Conservation (phyloP, 163 green algal genomes). For the Volvox carteri region DNA sequence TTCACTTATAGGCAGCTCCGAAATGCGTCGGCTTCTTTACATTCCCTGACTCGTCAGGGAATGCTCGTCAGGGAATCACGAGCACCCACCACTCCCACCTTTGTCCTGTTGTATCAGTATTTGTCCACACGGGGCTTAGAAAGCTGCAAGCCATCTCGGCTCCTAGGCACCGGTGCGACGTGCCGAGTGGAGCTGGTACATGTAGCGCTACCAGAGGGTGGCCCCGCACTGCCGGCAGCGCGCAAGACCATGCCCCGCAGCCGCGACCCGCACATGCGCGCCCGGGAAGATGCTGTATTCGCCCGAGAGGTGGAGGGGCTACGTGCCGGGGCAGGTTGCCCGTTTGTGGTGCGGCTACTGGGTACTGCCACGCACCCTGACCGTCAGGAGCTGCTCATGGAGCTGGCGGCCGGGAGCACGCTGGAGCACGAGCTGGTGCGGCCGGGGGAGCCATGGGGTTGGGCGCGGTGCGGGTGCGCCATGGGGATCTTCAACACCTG, state of each 20-base stretch:
- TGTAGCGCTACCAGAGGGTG: neutral
- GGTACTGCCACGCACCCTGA: neutral
- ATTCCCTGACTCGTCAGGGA: too few relatives aligned
- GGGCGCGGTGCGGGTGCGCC: too few relatives aligned
- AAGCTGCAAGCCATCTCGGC: neutral
- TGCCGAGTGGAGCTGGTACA: conserved; percentile 27
- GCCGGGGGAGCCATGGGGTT: neutral
- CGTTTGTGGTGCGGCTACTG: conserved; percentile 33
- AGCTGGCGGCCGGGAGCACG: conserved; percentile 20
- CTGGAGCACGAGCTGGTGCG: conserved; percentile 46
- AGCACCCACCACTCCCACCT: too few relatives aligned
- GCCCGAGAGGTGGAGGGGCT: conserved; percentile 25
- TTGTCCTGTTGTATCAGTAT: too few relatives aligned
- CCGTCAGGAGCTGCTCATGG: conserved; percentile 43
- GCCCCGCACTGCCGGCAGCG: neutral
- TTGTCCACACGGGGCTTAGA: neutral
- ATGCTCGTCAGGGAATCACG: too few relatives aligned
- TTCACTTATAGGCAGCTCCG: too few relatives aligned
- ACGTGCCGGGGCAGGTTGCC: neutral
- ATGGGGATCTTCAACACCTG: too few relatives aligned
- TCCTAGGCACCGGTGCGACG: conserved; percentile 34
- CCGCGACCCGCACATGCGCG: conserved; percentile 11
- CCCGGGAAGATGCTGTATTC: conserved; percentile 26
- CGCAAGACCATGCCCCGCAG: conserved; percentile 32
- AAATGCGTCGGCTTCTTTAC: too few relatives aligned